Conservation (phyloP, 306 rosid genomes). For the Pterocarpus santalinus region DNA sequence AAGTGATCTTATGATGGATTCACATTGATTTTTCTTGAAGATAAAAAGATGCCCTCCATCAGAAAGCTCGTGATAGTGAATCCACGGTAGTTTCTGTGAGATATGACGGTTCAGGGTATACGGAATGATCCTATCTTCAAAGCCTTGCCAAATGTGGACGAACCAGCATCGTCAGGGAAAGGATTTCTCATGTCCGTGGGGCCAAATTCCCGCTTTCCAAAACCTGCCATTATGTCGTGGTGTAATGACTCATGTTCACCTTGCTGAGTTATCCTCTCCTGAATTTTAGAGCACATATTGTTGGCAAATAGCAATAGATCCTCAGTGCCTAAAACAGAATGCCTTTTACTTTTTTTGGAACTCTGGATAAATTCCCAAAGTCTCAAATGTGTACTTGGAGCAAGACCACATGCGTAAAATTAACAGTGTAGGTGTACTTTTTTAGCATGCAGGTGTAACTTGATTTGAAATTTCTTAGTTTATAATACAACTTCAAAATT, state of each 20-base stretch:
- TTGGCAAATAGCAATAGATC: too few species aligned
- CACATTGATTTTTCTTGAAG: conserved; percentile 50
- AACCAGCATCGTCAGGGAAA: conserved; percentile 60
- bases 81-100: conserved; percentile 71
- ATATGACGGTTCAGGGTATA: conserved; percentile 59
- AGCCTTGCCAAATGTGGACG: conserved; percentile 87
- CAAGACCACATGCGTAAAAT: background rate
- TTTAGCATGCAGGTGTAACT: too few species aligned
- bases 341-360: too few species aligned
- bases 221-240: conserved; percentile 62
- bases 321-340: background rate
- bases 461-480: too few species aligned
- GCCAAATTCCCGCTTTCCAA: conserved; percentile 74
- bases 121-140: conserved; percentile 67
- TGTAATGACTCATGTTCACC: conserved; percentile 72
- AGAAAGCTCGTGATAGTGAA: conserved; percentile 80
- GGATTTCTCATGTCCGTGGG: conserved; percentile 61
- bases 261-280: conserved; percentile 72
- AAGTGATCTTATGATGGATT: conserved; percentile 65
- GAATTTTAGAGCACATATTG: conserved; percentile 20
- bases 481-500: too few species aligned
- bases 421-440: too few species aligned
- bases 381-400: background rate
- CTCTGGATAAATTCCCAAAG: background rate
- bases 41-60: conserved; percentile 67